Evolutionary conservation across 2,329 filamentous ascomycete genomes (phyloP), one percentile per base, ranked within the genome.

Genomic region (Hypomyces perniciosus): DNA sequence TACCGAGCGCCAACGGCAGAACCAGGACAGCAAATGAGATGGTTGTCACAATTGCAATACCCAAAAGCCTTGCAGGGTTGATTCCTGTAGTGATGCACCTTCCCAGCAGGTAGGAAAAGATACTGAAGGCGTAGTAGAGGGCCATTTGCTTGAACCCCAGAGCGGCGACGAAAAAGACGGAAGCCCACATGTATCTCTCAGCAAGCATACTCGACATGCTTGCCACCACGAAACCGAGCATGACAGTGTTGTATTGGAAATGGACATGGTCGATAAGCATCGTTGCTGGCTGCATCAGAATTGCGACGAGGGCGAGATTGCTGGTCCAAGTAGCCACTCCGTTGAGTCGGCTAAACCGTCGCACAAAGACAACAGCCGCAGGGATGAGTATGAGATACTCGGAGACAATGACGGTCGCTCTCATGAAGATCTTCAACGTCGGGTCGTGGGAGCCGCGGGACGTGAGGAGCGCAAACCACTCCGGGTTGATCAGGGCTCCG

Each of bases 61-160:
- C 80, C 4, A 93, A 57, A 27, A 97, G 80, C 3, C 90, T 83
- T 0, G 77, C 66, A 2, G 84, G 60, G 50, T 86, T 84, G 61
- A 91, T 69, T 8, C 76, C 75, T 1, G 91, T 91, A 56, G 84
- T 85, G n/a, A 95, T 61, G 64, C 91, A 96, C 62, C 85, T 83
- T 7, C 92, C 93, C 1, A 97, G 75, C 2, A 99, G 82, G 63
- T 91, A 99, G 31, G 90, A 86, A 66, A 97, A 97, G 51, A 97
- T 85, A 20, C 86, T 85, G 10, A 95, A 91, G 3, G 95, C 90
- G 68, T 96, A 99, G 72, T 97, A 99, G 12, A 99, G 77, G 1
- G 92, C 92, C 95, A 99, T 99, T 69, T 99, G 93, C 75, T 99
- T 99, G 77, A 97, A 99, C 5, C 90, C 90, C n/a, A 99, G 75